phyloP scores from a whole-genome alignment of 202 grass and related monocot genomes.

The Brachypodium distachyon region DNA sequence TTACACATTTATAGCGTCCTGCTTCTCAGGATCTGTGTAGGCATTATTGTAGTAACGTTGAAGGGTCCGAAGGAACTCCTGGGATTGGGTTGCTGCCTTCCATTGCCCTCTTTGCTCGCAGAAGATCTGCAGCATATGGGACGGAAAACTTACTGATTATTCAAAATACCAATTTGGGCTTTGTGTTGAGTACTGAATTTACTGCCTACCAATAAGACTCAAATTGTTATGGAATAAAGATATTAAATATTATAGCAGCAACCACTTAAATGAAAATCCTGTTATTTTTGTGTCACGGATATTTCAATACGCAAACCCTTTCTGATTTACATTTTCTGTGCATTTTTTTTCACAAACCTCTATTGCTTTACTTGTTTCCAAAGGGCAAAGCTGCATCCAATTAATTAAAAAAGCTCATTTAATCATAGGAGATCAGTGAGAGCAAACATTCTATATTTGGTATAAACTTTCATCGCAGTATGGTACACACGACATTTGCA shows the following conservation, averaged over 20 bases:
- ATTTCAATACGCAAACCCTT: neutral
- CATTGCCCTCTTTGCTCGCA: constrained; percentile 95
- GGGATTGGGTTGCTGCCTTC: constrained; percentile 90
- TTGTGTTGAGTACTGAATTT: neutral
- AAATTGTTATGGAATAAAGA: constrained; percentile 5
- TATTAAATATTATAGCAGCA: neutral
- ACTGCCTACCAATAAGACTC: neutral
- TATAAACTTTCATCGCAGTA: neutral
- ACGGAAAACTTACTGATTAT: neutral
- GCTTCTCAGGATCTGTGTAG: constrained; percentile 93
- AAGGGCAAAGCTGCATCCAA: neutral
- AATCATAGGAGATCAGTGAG: neutral
- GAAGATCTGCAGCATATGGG: constrained; percentile 61
- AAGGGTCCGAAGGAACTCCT: constrained; percentile 87
- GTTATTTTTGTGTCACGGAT: neutral
- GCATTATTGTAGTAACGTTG: constrained; percentile 97
- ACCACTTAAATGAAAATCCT: neutral
- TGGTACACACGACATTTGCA: neutral
- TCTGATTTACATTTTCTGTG: neutral
- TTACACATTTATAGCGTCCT: constrained; percentile 99
- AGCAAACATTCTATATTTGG: neutral
- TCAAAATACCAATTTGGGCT: neutral
- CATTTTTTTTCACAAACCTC: neutral
- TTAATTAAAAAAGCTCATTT: neutral
- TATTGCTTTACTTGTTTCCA: neutral